Evolutionary conservation across 805 yeast species (phyloP).

Genomic region (Kodamaea kaohsiungensis): DNA sequence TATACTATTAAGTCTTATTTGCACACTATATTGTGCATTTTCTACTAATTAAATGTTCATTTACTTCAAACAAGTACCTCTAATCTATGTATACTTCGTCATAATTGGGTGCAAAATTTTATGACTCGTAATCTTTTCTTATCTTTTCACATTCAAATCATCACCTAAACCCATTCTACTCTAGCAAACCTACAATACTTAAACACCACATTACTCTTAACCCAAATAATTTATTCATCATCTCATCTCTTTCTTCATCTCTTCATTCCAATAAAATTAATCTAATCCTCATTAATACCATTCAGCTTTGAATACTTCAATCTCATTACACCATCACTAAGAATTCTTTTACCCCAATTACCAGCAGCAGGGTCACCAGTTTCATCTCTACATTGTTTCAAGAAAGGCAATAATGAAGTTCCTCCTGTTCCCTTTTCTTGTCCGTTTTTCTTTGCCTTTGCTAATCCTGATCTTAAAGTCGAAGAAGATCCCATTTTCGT

Average conservation of each 20-base stretch:
- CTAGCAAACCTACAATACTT: too few relatives aligned
- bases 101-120: too few relatives aligned
- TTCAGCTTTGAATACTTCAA: constrained; percentile 40
- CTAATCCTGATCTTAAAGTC: constrained; percentile 69
- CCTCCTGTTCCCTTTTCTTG: constrained; percentile 89
- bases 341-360: constrained; percentile 79
- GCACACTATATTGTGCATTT: too few relatives aligned
- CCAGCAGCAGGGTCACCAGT: constrained; percentile 95
- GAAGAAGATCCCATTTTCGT: constrained; percentile 53
- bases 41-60: too few relatives aligned
- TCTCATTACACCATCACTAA: constrained; percentile 55
- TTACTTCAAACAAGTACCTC: too few relatives aligned
- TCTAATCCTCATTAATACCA: constrained; percentile 41
- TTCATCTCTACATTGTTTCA: constrained; percentile 94
- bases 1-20: too few relatives aligned
- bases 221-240: too few relatives aligned
- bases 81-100: too few relatives aligned
- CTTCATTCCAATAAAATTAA: neutral
- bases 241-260: neutral
- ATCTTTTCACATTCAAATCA: too few relatives aligned
- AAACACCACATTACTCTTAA: too few relatives aligned
- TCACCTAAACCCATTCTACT: too few relatives aligned
- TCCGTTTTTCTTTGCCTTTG: constrained; percentile 46
- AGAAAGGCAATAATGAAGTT: constrained; percentile 84
- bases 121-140: too few relatives aligned